Evolutionary conservation across 805 yeast genomes (phyloP).

Genomic region (Hanseniaspora hatyaiensis): DNA sequence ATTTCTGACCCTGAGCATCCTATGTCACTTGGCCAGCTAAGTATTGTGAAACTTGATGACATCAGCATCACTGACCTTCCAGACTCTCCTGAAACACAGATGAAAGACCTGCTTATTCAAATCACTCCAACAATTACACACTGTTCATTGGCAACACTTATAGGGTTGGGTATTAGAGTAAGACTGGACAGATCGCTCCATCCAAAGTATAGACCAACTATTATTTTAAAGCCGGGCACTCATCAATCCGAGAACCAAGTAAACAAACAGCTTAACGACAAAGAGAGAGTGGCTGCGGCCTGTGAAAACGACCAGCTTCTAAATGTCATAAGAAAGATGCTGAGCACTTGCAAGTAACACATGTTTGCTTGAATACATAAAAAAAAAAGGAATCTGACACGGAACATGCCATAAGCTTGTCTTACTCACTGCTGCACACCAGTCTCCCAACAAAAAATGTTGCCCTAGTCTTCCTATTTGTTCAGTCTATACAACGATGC

Average conservation of each 20-base stretch:
- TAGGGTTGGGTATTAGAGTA: constrained; percentile 89
- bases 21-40: constrained; percentile 79
- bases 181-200: constrained; percentile 83
- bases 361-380: not conserved
- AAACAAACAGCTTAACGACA: constrained; percentile 90
- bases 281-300: constrained; percentile 96
- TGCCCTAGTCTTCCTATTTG: too few species aligned
- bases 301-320: constrained; percentile 90
- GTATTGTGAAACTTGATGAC: constrained; percentile 79
- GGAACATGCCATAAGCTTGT: too few species aligned
- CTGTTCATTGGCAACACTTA: constrained; percentile 88
- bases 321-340: constrained; percentile 85
- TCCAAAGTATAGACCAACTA: constrained; percentile 65
- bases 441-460: too few species aligned
- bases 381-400: too few species aligned
- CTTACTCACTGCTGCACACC: too few species aligned
- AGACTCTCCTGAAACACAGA: constrained; percentile 32
- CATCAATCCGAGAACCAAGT: constrained; percentile 95
- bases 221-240: constrained; percentile 76
- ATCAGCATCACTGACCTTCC: constrained; percentile 57
- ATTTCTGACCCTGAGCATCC: constrained; percentile 98
- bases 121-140: constrained; percentile 98
- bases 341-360: constrained; percentile 53
- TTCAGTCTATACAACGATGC: too few species aligned
- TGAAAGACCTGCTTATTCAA: constrained; percentile 65